Percentiles rank a stretch among this genome's conserved stretches.
phyloP scores from a whole-genome alignment of 805 yeast species.

The Priceomyces haplophilus region DNA sequence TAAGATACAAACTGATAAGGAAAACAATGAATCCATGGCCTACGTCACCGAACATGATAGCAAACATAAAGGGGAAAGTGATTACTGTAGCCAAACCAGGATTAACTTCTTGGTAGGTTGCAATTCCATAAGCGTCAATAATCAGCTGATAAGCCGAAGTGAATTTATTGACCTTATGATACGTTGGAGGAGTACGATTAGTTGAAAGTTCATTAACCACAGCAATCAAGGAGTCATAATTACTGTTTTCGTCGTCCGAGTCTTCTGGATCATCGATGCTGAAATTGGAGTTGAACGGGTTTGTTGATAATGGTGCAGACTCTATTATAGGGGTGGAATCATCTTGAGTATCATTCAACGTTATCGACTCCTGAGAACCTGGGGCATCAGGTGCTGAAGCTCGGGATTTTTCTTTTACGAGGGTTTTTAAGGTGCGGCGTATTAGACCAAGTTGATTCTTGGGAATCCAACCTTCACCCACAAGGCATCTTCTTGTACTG shows the following conservation, averaged over 20 bases:
- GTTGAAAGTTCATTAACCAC: slow-evolving; percentile 61
- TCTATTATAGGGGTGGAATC: slow-evolving; percentile 3
- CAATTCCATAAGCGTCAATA: slow-evolving; percentile 75
- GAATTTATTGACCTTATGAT: slow-evolving; percentile 65
- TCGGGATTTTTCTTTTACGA: slow-evolving; percentile 37
- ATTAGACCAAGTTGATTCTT: slow-evolving; percentile 42
- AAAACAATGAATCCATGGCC: slow-evolving; percentile 71
- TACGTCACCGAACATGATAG: slow-evolving; percentile 80
- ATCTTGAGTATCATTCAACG: slow-evolving; percentile 10
- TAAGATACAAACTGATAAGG: slow-evolving; percentile 53
- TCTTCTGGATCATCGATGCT: slow-evolving; percentile 18
- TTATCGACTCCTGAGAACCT: slow-evolving; percentile 17
- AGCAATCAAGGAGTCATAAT: slow-evolving; percentile 27
- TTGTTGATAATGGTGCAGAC: not conserved
- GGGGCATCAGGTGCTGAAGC: slow-evolving; percentile 1
- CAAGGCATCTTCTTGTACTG: slow-evolving; percentile 59
- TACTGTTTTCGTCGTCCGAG: slow-evolving; percentile 16
- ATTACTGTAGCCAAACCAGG: slow-evolving; percentile 73
- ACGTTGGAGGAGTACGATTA: slow-evolving; percentile 68
- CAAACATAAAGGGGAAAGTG: slow-evolving; percentile 80
- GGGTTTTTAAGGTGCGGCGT: slow-evolving; percentile 38
- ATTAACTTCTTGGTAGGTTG: slow-evolving; percentile 71
- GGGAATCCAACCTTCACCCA: slow-evolving; percentile 78
- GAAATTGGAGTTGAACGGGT: slow-evolving; percentile 16
- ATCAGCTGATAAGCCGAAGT: slow-evolving; percentile 68